Evolutionary conservation across 805 yeast species (phyloP), one percentile per base, ranked within the genome.

Genomic region (Cyberlindnera bimundalis): DNA sequence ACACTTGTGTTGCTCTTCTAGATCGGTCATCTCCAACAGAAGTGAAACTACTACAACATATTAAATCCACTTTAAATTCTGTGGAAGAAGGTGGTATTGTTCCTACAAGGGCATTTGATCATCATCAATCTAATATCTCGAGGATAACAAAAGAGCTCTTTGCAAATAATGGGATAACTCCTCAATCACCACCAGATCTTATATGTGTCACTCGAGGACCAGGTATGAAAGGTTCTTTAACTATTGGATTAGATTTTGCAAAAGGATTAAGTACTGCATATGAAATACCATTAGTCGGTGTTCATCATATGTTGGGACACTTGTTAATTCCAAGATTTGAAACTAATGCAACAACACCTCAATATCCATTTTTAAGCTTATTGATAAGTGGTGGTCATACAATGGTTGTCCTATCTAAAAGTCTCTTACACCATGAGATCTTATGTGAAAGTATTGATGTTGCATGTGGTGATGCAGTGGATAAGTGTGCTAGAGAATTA

Each of bases 251-350:
- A 18, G 93, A 85, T 54, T 63, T 87, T 29, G 96, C 95, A 0
- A 84, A 87, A 53, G 99, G 98, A 0, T 65, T 93, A 11, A 67
- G 89, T 1, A 64, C 84, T 1, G 97, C 90, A 0, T 84, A 88
- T 83, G 60, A 73, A 12, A 73, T 68, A 6, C 97, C 96, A 0
- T 55, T 87, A 15, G 67, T 93, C 2, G 98, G 97, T 0, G 96
- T 91, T 0, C 95, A 93, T 59, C 99, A 93, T 56, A 91, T 93
- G 99, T 68, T 91, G 35, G 99, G 96, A 0, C 99, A 93, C 64
- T 65, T 93, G 5, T 60, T 93, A 21, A 70, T 86, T 0, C 79
- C 89, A 2, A 60, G 89, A 37, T 59, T 79, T 58, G 64, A 58
- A 17, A 54, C 62, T 37, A 67, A 66, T 35, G 78, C 75, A 0